These are phyloP conservation scores for Sonneratia caseolaris DNA, from an alignment of 345 rosid genomes.

Conservation along the genomic window DNA sequence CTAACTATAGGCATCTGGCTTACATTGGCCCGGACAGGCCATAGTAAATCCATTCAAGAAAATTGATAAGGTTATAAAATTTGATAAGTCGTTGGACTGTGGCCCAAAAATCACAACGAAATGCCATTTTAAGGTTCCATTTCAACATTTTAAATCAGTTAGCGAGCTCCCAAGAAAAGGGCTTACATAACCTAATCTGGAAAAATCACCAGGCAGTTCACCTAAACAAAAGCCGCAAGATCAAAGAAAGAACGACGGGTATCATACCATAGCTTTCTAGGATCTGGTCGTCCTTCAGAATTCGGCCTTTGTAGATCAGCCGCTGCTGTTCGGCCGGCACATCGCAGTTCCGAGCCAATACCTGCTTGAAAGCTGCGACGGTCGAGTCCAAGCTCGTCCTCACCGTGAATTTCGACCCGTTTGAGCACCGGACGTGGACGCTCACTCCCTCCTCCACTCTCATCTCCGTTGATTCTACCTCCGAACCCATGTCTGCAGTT, in stretches of 20 bases:
- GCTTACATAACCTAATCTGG: neutral
- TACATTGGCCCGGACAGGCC: too few species aligned
- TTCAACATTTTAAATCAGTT: neutral
- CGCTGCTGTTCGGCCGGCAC: constrained; percentile 71
- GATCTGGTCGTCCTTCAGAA: constrained; percentile 67
- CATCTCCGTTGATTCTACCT: constrained; percentile 58
- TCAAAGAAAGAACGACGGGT: neutral
- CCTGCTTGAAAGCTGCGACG: constrained; percentile 43
- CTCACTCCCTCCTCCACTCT: constrained; percentile 26
- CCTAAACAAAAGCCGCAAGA: neutral
- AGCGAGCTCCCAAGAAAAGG: neutral
- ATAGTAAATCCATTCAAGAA: too few species aligned
- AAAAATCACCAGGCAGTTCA: neutral
- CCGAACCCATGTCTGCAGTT: constrained; percentile 33
- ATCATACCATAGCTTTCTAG: constrained; percentile 57
- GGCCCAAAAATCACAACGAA: neutral
- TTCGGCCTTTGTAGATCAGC: constrained; percentile 80
- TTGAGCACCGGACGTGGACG: constrained; percentile 58
- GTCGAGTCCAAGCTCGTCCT: constrained; percentile 38
- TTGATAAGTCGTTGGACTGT: too few species aligned
- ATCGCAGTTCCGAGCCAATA: constrained; percentile 52
- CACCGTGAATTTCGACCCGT: constrained; percentile 49
- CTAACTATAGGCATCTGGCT: neutral
- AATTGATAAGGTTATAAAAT: too few species aligned
- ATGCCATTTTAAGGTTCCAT: neutral